Evolutionary conservation across 106 monocot species (phyloP), one percentile per base, ranked within the genome.

Genomic region (Amphibolis antarctica): DNA sequence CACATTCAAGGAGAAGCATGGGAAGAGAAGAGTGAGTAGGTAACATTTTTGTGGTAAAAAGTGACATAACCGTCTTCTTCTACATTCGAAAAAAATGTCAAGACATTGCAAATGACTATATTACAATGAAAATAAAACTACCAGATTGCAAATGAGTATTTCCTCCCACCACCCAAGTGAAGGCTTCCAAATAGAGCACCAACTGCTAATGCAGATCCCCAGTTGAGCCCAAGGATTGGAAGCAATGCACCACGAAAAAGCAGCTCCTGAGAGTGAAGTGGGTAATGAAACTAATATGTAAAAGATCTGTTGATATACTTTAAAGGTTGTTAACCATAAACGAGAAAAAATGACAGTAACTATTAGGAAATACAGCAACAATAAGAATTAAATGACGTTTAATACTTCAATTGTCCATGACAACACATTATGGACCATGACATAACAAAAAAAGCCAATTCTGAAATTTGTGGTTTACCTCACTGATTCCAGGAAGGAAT

Each of bases 401-500:
- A 49, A 14, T 49, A 12, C n/a, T 49, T 49, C 49, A 49, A 49
- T 17, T 15, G 3, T 17, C n/a, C 49, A 14, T 17, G n/a, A 17
- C 17, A 0, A 15, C 3, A 49, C 13, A n/a, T n/a, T n/a, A n/a
- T n/a, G 0, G 49, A 4, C n/a, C 3, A 49, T 17, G 49, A 12
- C 13, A 49, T 17, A 49, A 14, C 3, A 15, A 10, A n/a, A 49
- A 49, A 0, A 19, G 0, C 49, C 49, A 49, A 12, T 15, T 14
- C 12, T 18, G 28, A 43, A 26, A 42, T 18, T 54, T 12, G 27
- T 47, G 24, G n/a, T 23, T 59, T 84, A 90, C 96, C 90, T 96
- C 96, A 68, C 86, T 84, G 57, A 96, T 80, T 42, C 96, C 96
- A 44, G 96, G 80, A 21, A 96, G 80, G 78, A 86, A 78, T 53